A percentile compares a stretch with the other conserved stretches of the same genome.
Conservation (phyloP, 2,329 filamentous ascomycete genomes). For the Botrytis galanthina region DNA sequence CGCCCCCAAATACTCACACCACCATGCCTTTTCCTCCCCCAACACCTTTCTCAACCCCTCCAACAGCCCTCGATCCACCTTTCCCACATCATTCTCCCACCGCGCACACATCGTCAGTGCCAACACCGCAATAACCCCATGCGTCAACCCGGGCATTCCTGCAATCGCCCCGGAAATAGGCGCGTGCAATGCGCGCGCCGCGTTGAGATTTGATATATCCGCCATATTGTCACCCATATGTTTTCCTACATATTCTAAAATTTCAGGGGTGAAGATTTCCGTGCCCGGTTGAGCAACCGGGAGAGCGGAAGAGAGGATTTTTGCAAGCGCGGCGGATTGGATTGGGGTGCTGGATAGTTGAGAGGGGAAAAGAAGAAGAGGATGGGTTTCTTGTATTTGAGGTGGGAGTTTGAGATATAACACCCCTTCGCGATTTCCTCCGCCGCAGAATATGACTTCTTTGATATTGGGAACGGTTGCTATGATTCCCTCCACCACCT, state of each 20-base stretch:
- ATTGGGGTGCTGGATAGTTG: conserved; percentile 27
- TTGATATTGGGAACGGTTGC: conserved; percentile 67
- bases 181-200: conserved; percentile 68
- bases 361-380: conserved; percentile 50
- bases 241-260: conserved; percentile 45
- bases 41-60: conserved; percentile 32
- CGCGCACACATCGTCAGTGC: conserved; percentile 70
- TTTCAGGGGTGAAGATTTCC: conserved; percentile 45
- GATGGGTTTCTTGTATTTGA: conserved; percentile 60
- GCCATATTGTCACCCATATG: conserved; percentile 54
- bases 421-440: conserved; percentile 81
- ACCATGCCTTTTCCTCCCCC: conserved; percentile 33
- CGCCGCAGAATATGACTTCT: conserved; percentile 78
- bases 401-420: conserved; percentile 68
- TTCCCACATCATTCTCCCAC: conserved; percentile 64
- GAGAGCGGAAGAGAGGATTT: conserved; percentile 24
- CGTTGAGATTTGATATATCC: conserved; percentile 51
- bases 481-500: conserved; percentile 74
- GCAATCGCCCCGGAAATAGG: conserved; percentile 67
- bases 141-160: conserved; percentile 66
- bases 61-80: conserved; percentile 42
- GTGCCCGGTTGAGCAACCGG: conserved; percentile 28
- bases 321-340: conserved; percentile 39
- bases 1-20: conserved; percentile 38
- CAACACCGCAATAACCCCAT: conserved; percentile 67